Conservation (phyloP, 352 stramenopile genomes). For the Globisporangium alternatum region DNA sequence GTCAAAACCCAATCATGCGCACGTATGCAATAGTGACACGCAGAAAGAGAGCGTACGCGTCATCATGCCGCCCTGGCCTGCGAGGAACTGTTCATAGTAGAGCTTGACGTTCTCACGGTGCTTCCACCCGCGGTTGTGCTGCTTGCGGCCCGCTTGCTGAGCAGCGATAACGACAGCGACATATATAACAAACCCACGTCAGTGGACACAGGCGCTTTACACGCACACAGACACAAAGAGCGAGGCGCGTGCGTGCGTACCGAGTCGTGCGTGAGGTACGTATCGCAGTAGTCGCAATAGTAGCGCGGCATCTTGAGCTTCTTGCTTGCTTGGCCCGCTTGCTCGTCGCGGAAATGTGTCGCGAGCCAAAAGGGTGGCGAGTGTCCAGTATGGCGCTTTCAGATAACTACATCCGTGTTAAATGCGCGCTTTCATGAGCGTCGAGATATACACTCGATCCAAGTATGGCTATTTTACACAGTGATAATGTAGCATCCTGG, state of each 20-base stretch:
- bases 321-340: neutral
- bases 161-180: neutral
- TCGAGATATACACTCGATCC: no score
- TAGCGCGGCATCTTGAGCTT: slow-evolving; percentile 81
- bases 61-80: slow-evolving; percentile 75
- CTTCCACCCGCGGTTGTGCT: slow-evolving; percentile 95
- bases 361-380: neutral
- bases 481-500: no score
- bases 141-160: slow-evolving; percentile 89
- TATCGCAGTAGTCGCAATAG: slow-evolving; percentile 95
- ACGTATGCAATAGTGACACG: neutral
- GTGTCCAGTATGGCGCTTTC: neutral
- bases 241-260: slow-evolving; percentile 26
- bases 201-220: neutral
- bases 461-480: no score
- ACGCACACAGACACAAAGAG: neutral
- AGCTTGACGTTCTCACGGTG: slow-evolving; percentile 94
- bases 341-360: neutral
- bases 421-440: neutral
- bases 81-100: slow-evolving; percentile 90
- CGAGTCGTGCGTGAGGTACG: slow-evolving; percentile 94
- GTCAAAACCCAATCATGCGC: neutral
- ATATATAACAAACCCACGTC: no score
- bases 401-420: neutral
- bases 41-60: slow-evolving; percentile 42